Conservation (phyloP, 257 asterid species). For the Solanum appendiculatum region DNA sequence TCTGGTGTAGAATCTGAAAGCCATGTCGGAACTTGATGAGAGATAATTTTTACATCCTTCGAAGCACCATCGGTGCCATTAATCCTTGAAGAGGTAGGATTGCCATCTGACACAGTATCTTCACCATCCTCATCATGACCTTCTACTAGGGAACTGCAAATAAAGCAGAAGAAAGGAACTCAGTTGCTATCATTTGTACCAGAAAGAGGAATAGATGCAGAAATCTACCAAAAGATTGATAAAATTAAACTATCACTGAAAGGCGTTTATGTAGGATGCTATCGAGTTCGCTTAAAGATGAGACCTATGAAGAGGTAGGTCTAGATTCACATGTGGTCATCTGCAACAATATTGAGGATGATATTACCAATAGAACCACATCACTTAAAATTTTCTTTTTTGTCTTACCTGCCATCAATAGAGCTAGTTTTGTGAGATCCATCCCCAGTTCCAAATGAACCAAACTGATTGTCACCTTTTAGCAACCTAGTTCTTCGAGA, state of each 20-base stretch:
- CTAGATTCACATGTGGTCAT: neutral
- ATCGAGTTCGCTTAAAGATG: neutral
- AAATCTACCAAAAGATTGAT: neutral
- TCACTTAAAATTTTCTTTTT: neutral
- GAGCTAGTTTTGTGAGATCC: conserved; percentile 54
- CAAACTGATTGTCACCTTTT: conserved; percentile 62
- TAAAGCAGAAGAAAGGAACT: conserved; percentile 7
- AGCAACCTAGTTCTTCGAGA: conserved; percentile 89
- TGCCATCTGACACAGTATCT: conserved; percentile 32
- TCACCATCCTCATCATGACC: conserved; percentile 69
- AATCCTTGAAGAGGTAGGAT: conserved; percentile 41
- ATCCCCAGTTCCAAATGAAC: conserved; percentile 47
- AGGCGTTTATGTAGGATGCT: neutral
- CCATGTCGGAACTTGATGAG: conserved; percentile 78
- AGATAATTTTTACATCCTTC: conserved; percentile 38
- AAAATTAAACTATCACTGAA: neutral
- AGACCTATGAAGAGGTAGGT: neutral
- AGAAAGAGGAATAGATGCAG: neutral
- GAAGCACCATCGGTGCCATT: conserved; percentile 51
- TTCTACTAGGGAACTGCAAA: conserved; percentile 61
- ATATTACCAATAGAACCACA: neutral
- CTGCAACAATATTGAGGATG: neutral
- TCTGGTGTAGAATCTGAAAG: conserved; percentile 93
- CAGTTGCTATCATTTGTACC: neutral
- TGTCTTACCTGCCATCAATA: conserved; percentile 77